These are phyloP conservation scores for Nakaseomyces kungkrabaensis DNA, from an alignment of 1,139 yeast species.

Conservation along the genomic window DNA sequence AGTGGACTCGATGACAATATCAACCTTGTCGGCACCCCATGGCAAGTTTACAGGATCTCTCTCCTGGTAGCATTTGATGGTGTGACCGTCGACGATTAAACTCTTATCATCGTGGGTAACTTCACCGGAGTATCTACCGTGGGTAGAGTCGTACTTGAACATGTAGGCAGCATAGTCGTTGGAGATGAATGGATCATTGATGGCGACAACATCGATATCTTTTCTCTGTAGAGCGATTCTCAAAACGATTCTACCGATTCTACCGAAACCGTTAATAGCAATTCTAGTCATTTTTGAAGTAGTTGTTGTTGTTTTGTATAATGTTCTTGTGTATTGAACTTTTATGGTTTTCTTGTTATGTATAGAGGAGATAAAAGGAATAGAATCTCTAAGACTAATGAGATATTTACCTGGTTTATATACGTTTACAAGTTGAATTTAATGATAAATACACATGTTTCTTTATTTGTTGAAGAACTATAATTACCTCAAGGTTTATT, in stretches of 20 bases:
- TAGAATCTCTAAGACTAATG: not conserved
- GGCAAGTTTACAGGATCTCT: constrained; percentile 75
- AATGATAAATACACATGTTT: too few species aligned
- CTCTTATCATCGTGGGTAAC: constrained; percentile 53
- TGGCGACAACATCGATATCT: constrained; percentile 65
- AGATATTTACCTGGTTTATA: not conserved
- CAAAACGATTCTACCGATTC: constrained; percentile 74
- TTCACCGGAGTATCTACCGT: constrained; percentile 65
- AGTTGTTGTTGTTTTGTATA: constrained; percentile 6
- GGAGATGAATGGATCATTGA: constrained; percentile 78
- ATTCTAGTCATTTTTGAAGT: constrained; percentile 37
- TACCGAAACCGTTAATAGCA: constrained; percentile 88
- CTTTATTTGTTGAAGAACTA: too few species aligned
- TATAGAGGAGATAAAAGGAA: too few species aligned
- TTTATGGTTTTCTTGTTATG: not conserved
- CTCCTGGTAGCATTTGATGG: constrained; percentile 64
- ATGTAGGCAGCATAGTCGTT: constrained; percentile 79
- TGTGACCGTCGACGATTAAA: constrained; percentile 57
- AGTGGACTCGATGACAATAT: constrained; percentile 74
- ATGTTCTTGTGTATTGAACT: not conserved
- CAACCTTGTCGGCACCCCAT: constrained; percentile 72
- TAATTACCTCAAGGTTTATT: too few species aligned
- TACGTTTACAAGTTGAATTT: not conserved
- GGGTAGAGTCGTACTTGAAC: constrained; percentile 86
- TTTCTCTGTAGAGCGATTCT: constrained; percentile 65